Evolutionary conservation across 2,329 filamentous ascomycete genomes (phyloP).

Genomic region (Diplodia intermedia): DNA sequence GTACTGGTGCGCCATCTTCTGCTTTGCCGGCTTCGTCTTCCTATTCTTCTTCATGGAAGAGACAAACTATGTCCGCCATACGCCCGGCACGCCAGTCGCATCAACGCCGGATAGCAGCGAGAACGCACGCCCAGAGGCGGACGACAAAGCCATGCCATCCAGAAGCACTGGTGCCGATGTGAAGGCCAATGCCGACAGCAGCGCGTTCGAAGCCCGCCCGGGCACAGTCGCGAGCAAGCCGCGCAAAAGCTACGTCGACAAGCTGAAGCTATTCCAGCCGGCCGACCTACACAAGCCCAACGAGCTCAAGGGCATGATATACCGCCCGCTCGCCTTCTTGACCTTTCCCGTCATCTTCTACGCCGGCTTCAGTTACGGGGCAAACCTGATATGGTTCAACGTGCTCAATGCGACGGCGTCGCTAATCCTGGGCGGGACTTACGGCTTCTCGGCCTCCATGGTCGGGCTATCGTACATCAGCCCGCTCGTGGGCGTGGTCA

Average conservation of each 20-base stretch:
- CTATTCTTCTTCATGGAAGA: constrained; percentile 68
- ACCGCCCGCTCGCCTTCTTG: constrained; percentile 45
- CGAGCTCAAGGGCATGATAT: constrained; percentile 40
- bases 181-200: constrained; percentile 1
- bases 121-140: neutral
- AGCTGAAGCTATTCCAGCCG: constrained; percentile 43
- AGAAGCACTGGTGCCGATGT: constrained; percentile 23
- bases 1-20: constrained; percentile 63
- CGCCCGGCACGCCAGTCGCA: constrained; percentile 35
- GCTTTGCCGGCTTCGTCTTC: constrained; percentile 57
- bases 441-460: constrained; percentile 49
- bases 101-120: constrained; percentile 32
- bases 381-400: constrained; percentile 52
- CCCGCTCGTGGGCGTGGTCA: constrained; percentile 46
- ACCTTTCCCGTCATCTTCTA: constrained; percentile 51
- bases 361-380: constrained; percentile 51
- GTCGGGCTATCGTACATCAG: constrained; percentile 50
- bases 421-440: constrained; percentile 47
- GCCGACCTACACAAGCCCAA: constrained; percentile 43
- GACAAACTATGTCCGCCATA: constrained; percentile 59
- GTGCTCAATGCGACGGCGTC: constrained; percentile 53
- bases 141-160: constrained; percentile 18
- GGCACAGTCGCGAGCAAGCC: neutral
- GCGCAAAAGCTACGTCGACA: constrained; percentile 44
- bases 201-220: constrained; percentile 16